Base-by-base conservation (phyloP, 805 yeast genomes). In the Kazachstania martiniae region DNA sequence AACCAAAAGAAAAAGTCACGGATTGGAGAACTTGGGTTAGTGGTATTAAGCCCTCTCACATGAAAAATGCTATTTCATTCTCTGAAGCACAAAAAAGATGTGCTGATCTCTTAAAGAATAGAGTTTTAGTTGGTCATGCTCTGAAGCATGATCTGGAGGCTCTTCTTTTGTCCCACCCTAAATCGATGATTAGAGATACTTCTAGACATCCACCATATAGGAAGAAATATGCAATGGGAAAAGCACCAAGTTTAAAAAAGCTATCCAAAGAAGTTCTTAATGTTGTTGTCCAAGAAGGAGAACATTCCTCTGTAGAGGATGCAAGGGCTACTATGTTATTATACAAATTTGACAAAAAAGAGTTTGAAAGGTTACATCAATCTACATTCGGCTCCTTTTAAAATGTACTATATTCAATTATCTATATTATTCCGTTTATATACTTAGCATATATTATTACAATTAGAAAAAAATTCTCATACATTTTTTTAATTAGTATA, bases 1-100 rank as follows among this genome's bases (percentile, higher is more conserved):
- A 63, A 41, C 95, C 95, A 2, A 58, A 63, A 21, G 86, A 78
- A 45, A 62, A 60, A 34, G 94, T 87, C 2, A 77, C 87, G 0
- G 93, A 87, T 47, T 87, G 91, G 87, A 67, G 96, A 54, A 87
- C 96, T 0, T 76, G 86, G 80, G 93, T 85, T 14, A 77, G 89
- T 55, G 97, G 97, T 17, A 71, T 87, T 3, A 63, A 76, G 3
- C 84, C 94, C 0, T 54, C 58, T 3, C 72, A 78, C 48, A 74
- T 87, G 81, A 59, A 61, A 18, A 54, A 63, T 26, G 95, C 95
- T 0, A 65, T 78, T 0, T 39, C 72, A 1, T 80, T 81, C 46
- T 65, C 69, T 41, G 71, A 72, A 16, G 93, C 89, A 0, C 93
- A 80, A 50, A 42, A 58, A 16, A 60, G 57, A 31, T 77, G 74